Evolutionary conservation across 805 yeast genomes (phyloP).

Genomic region (Cyberlindnera mycetangii): DNA sequence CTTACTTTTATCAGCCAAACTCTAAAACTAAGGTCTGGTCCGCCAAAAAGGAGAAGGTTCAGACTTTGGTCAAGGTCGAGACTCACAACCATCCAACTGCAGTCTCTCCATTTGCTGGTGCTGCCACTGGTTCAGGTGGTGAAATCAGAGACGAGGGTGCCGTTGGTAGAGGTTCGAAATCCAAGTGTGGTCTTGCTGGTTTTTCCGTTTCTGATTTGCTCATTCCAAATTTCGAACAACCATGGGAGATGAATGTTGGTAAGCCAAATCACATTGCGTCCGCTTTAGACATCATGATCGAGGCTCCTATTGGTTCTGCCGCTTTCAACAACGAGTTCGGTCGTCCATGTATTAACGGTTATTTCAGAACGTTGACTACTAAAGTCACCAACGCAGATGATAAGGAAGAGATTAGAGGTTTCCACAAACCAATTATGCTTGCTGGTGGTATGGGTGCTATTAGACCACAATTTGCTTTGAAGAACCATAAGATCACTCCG

Average conservation of each 20-base stretch:
- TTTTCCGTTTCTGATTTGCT: slow-evolving; percentile 86
- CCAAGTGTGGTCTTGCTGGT: slow-evolving; percentile 95
- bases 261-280: slow-evolving; percentile 92
- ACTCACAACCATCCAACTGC: slow-evolving; percentile 99
- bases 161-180: slow-evolving; percentile 95
- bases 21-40: slow-evolving; percentile 68
- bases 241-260: slow-evolving; percentile 91
- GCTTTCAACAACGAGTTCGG: slow-evolving; percentile 99
- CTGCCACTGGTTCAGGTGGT: slow-evolving; percentile 99
- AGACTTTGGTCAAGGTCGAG: slow-evolving; percentile 92
- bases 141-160: slow-evolving; percentile 99
- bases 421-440: slow-evolving; percentile 98
- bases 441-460: slow-evolving; percentile 99
- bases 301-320: slow-evolving; percentile 97
- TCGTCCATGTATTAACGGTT: slow-evolving; percentile 95
- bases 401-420: slow-evolving; percentile 81
- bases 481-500: slow-evolving; percentile 84
- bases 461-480: slow-evolving; percentile 88
- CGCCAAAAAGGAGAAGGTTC: slow-evolving; percentile 72
- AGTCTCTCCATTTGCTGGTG: slow-evolving; percentile 98
- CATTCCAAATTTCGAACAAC: slow-evolving; percentile 83
- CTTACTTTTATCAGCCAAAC: slow-evolving; percentile 78
- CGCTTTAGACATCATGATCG: slow-evolving; percentile 89
- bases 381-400: slow-evolving; percentile 61
- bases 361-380: slow-evolving; percentile 92